A percentile compares a stretch with the other conserved stretches of the same genome.
phyloP scores from a whole-genome alignment of 2,329 filamentous ascomycete species.

The Cladosporium sp. region DNA sequence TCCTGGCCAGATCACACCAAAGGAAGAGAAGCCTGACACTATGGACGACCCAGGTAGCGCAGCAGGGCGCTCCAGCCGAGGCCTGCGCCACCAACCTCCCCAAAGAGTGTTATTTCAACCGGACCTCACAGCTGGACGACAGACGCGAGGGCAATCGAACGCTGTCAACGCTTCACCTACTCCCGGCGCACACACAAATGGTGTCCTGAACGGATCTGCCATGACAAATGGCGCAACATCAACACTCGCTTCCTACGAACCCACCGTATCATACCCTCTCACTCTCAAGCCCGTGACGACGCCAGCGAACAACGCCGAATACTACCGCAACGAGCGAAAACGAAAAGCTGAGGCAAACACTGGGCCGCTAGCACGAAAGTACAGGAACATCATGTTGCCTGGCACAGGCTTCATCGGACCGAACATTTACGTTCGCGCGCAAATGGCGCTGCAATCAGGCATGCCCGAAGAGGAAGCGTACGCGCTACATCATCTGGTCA shows the following conservation, averaged over 20 bases:
- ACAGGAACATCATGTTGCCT: conserved; percentile 55
- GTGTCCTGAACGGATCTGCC: conserved; percentile 32
- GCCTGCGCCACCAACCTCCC: conserved; percentile 69
- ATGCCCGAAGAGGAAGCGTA: conserved; percentile 84
- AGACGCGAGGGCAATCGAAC: conserved; percentile 51
- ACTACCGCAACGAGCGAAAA: conserved; percentile 59
- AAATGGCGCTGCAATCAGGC: conserved; percentile 76
- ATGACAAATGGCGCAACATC: conserved; percentile 33
- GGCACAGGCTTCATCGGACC: conserved; percentile 65
- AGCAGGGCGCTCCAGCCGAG: conserved; percentile 30
- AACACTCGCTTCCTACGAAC: conserved; percentile 66
- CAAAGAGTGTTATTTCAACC: conserved; percentile 82
- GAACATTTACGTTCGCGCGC: conserved; percentile 86
- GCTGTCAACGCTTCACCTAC: conserved; percentile 37
- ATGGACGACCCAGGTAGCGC: conserved; percentile 47
- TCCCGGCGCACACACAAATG: conserved; percentile 48
- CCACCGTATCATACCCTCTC: conserved; percentile 57
- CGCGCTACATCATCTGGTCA: conserved; percentile 86
- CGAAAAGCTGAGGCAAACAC: conserved; percentile 38
- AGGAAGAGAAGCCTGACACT: conserved; percentile 46
- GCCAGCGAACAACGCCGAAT: conserved; percentile 66
- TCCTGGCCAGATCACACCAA: conserved; percentile 47
- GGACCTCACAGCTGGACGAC: conserved; percentile 59
- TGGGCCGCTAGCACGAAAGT: conserved; percentile 41
- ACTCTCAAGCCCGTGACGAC: conserved; percentile 70